These are phyloP conservation scores for Saccharomyces hybrid DNA, from an alignment of 1,139 yeast genomes.

Conservation along the genomic window DNA sequence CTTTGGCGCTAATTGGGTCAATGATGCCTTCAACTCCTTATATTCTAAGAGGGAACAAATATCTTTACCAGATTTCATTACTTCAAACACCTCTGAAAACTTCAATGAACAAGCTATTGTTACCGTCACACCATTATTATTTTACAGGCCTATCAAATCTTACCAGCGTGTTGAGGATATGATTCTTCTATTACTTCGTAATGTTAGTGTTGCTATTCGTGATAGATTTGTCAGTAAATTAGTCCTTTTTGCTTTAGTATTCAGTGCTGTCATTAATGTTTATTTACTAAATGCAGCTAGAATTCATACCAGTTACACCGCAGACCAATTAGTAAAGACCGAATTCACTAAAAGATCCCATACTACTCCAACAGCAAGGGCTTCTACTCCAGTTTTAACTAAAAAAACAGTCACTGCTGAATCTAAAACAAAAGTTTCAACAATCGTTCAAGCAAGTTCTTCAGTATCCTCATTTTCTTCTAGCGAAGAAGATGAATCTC, in stretches of 20 bases:
- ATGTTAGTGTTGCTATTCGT: conserved; percentile 63
- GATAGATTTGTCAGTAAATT: conserved; percentile 78
- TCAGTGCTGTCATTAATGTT: conserved; percentile 73
- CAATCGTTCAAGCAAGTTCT: background rate
- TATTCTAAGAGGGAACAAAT: conserved; percentile 22
- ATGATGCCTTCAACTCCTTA: conserved; percentile 39
- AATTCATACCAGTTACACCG: conserved; percentile 37
- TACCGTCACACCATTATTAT: conserved; percentile 59
- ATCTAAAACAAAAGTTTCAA: background rate
- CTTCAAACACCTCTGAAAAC: conserved; percentile 10
- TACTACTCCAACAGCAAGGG: background rate
- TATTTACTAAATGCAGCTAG: conserved; percentile 75
- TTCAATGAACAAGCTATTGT: conserved; percentile 39
- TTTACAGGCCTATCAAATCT: conserved; percentile 61
- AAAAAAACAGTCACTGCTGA: background rate
- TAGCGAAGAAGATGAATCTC: conserved; percentile 27
- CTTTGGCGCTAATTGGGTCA: conserved; percentile 64
- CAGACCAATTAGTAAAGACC: conserved; percentile 18
- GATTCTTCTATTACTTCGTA: conserved; percentile 44
- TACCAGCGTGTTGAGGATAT: conserved; percentile 62
- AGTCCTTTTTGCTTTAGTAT: conserved; percentile 61
- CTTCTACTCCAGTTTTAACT: background rate
- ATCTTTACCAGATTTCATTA: conserved; percentile 22
- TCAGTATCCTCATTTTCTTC: conserved; percentile 15
- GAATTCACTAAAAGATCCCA: background rate